phyloP scores from a whole-genome alignment of 352 stramenopile genomes.

The Phytophthora sp. region DNA sequence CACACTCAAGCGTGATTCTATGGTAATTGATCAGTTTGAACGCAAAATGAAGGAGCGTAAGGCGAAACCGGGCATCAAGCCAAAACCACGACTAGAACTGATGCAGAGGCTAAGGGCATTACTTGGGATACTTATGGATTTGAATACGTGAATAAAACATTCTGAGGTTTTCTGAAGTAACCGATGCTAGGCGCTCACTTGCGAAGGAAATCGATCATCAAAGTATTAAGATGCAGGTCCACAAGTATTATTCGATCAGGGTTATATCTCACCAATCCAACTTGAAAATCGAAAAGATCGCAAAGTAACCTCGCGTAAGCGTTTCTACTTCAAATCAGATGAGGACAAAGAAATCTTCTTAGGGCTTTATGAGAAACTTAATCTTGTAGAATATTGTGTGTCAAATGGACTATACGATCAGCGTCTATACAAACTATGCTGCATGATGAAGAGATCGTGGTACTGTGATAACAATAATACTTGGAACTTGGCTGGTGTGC shows the following conservation, averaged over 20 bases:
- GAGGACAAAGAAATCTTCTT: background rate
- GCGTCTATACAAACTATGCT: background rate
- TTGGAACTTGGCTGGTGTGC: background rate
- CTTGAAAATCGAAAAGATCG: background rate
- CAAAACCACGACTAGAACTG: conserved; percentile 26
- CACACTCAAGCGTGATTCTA: too few relatives aligned
- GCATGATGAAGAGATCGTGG: background rate
- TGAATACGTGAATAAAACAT: conserved; percentile 11
- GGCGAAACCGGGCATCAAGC: too few relatives aligned
- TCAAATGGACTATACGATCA: background rate
- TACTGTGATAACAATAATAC: background rate
- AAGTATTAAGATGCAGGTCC: background rate
- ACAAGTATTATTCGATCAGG: background rate
- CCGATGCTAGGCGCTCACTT: background rate
- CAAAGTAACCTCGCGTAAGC: background rate
- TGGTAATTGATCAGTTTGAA: too few relatives aligned
- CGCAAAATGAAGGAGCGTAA: too few relatives aligned
- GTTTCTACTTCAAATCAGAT: background rate
- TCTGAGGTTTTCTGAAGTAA: background rate
- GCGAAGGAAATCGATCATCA: background rate
- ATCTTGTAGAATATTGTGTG: background rate
- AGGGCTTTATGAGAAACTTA: background rate
- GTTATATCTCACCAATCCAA: background rate
- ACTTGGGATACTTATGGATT: background rate
- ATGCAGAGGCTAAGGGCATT: conserved; percentile 14